Conservation (phyloP, 495 filamentous ascomycete genomes). For the Penicillium psychrofluorescens region DNA sequence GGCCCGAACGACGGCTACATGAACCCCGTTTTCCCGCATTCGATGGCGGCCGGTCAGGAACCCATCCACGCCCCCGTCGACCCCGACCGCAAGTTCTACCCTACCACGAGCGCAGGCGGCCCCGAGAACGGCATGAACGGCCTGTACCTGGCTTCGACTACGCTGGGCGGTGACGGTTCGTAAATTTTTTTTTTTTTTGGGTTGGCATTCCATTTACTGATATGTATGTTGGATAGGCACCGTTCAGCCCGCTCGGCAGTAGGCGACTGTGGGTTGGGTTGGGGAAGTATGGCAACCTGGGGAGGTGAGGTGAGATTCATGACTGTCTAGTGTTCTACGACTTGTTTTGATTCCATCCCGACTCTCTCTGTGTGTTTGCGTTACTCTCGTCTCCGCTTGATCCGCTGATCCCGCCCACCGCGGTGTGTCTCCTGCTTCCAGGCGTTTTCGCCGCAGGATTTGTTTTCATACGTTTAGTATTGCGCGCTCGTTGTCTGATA, state of each 20-base stretch:
- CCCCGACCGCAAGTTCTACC: constrained; percentile 39
- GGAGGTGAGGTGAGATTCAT: too few species aligned
- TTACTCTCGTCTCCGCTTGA: neutral
- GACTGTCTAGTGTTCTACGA: too few species aligned
- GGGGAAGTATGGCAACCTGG: too few species aligned
- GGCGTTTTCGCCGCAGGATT: constrained; percentile 9
- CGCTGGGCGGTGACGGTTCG: constrained; percentile 41
- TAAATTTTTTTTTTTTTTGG: constrained; percentile 3
- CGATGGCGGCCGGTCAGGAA: constrained; percentile 40
- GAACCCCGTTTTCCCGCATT: constrained; percentile 50
- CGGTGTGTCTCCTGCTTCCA: constrained; percentile 11
- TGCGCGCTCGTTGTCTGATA: neutral
- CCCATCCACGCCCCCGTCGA: constrained; percentile 40
- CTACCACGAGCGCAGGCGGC: constrained; percentile 32
- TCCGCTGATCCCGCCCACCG: constrained; percentile 2
- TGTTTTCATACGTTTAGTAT: constrained; percentile 4
- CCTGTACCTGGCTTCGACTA: constrained; percentile 41
- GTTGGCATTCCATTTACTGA: neutral
- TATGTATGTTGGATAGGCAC: constrained; percentile 20
- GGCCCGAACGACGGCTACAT: constrained; percentile 55
- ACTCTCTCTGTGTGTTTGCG: neutral
- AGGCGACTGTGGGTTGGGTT: constrained; percentile 4
- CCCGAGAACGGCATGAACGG: constrained; percentile 41
- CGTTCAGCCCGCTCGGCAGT: constrained; percentile 41
- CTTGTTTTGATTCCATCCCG: too few species aligned